Percentiles rank a stretch among this genome's conserved stretches.
Conservation (phyloP, 2,329 filamentous ascomycete genomes). For the Colletotrichum eleusines region DNA sequence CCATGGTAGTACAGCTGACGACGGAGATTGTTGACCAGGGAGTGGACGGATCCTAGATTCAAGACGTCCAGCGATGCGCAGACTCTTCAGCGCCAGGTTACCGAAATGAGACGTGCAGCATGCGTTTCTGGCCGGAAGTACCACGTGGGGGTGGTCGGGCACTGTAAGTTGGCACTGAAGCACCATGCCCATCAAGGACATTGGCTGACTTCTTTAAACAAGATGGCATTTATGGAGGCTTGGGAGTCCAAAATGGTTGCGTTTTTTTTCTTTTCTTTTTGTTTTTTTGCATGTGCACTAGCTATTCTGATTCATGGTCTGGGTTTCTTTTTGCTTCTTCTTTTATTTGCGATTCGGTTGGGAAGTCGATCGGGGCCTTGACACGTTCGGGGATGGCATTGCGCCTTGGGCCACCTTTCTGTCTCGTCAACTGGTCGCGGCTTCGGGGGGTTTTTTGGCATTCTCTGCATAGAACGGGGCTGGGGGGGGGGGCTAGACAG, state of each 20-base stretch:
- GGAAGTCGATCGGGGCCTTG: background rate
- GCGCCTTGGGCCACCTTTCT: background rate
- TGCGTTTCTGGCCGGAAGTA: background rate
- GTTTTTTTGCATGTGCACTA: background rate
- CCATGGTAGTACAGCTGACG: background rate
- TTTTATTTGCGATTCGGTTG: background rate
- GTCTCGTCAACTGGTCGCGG: background rate
- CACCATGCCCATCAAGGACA: background rate
- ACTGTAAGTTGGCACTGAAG: background rate
- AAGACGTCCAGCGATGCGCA: background rate
- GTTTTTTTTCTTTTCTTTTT: no score
- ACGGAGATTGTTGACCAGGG: background rate
- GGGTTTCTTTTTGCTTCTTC: background rate
- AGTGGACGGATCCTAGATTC: background rate
- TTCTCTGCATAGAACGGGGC: background rate
- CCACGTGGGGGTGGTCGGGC: background rate
- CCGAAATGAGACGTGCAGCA: background rate
- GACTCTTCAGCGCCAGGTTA: background rate
- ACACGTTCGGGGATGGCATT: background rate
- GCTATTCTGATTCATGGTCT: background rate
- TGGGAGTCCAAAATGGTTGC: background rate
- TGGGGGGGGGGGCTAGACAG: background rate
- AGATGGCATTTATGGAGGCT: background rate
- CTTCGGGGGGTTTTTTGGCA: background rate
- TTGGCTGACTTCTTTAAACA: background rate